phyloP scores from a whole-genome alignment of 352 stramenopile species.

The Phytophthora chlamydospora region DNA sequence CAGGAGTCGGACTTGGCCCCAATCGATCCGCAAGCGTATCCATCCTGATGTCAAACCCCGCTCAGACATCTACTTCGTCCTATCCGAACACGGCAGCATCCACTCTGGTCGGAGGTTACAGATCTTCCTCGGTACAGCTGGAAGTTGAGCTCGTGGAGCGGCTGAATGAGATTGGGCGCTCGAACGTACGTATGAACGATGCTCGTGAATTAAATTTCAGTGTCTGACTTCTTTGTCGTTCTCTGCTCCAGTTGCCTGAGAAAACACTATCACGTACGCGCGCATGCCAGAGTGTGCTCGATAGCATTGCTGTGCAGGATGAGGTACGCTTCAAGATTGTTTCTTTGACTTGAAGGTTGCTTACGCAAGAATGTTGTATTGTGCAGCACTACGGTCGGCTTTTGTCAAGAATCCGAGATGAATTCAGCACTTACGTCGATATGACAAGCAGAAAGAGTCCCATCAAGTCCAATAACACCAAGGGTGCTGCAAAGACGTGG shows the following conservation, averaged over 20 bases:
- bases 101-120: conserved; percentile 48
- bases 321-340: conserved; percentile 38
- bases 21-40: conserved; percentile 20
- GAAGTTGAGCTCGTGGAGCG: conserved; percentile 71
- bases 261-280: conserved; percentile 54
- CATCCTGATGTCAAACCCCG: conserved; percentile 19
- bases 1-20: conserved; percentile 28
- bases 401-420: conserved; percentile 63
- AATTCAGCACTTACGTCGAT: conserved; percentile 63
- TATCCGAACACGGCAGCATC: conserved; percentile 5
- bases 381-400: conserved; percentile 59
- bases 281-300: conserved; percentile 57
- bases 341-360: neutral
- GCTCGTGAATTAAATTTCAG: neutral
- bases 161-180: conserved; percentile 71
- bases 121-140: conserved; percentile 53
- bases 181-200: conserved; percentile 41
- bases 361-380: neutral
- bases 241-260: conserved; percentile 50
- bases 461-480: conserved; percentile 13
- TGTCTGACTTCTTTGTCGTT: conserved; percentile 2
- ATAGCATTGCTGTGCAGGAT: conserved; percentile 64
- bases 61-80: conserved; percentile 1
- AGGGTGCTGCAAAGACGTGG: conserved; percentile 10
- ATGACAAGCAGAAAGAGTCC: conserved; percentile 30